A percentile compares a stretch with the other conserved stretches of the same genome.
Evolutionary conservation across 2,329 filamentous ascomycete genomes (phyloP).

Genomic region (Paecilomyces fulvus): DNA sequence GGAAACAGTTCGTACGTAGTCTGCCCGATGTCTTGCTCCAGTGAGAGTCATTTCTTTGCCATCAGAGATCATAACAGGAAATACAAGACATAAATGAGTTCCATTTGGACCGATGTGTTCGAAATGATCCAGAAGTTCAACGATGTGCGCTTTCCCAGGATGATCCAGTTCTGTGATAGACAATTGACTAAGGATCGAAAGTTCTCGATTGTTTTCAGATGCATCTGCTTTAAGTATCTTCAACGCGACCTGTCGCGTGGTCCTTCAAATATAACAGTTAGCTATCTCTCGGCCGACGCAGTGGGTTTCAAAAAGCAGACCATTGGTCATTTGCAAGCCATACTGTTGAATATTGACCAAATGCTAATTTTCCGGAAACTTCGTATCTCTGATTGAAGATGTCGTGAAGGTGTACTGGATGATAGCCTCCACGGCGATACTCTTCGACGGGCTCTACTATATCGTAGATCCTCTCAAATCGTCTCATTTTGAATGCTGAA

Average conservation of each 20-base stretch:
- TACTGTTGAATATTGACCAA: slow-evolving; percentile 16
- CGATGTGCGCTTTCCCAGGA: slow-evolving; percentile 11
- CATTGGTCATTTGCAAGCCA: slow-evolving; percentile 13
- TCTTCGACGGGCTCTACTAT: slow-evolving; percentile 16
- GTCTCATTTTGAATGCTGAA: slow-evolving; percentile 6
- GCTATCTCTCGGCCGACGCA: not conserved
- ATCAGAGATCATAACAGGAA: slow-evolving; percentile 15
- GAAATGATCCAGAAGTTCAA: slow-evolving; percentile 16
- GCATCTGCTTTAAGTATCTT: slow-evolving; percentile 15
- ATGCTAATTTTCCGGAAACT: slow-evolving; percentile 12
- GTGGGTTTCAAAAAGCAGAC: not conserved
- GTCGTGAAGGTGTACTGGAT: slow-evolving; percentile 17
- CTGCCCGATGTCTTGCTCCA: slow-evolving; percentile 6
- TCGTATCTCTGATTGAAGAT: slow-evolving; percentile 12
- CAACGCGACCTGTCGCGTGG: slow-evolving; percentile 10
- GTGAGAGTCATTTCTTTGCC: slow-evolving; percentile 10
- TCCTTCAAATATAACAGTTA: slow-evolving; percentile 7
- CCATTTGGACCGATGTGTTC: slow-evolving; percentile 16
- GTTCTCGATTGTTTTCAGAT: slow-evolving; percentile 13
- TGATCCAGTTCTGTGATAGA: slow-evolving; percentile 7
- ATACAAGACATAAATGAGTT: slow-evolving; percentile 15
- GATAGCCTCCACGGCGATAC: slow-evolving; percentile 17
- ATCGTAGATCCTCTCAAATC: slow-evolving; percentile 14
- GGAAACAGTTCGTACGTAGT: slow-evolving; percentile 8
- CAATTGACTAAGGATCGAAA: slow-evolving; percentile 10